Percentiles rank a stretch among this genome's conserved stretches.
Evolutionary conservation across 805 yeast genomes (phyloP).

Genomic region (Millerozyma miso): DNA sequence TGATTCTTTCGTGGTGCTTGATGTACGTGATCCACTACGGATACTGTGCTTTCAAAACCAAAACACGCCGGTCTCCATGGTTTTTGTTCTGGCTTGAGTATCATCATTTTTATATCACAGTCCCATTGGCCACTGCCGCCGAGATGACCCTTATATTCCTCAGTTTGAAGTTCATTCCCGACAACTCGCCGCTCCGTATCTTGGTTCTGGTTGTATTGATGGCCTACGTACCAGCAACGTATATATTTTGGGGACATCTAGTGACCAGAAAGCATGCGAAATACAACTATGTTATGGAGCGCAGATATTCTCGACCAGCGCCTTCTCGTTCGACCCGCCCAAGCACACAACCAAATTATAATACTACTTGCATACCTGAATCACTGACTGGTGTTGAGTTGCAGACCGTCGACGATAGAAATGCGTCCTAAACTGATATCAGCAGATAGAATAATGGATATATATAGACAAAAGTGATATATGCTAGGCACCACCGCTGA

Average conservation of each 20-base stretch:
- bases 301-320: not conserved
- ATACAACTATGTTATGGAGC: constrained; percentile 16
- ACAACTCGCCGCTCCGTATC: constrained; percentile 21
- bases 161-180: constrained; percentile 28
- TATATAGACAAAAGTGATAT: too few species aligned
- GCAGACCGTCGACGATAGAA: too few species aligned
- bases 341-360: not conserved
- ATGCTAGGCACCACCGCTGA: too few species aligned
- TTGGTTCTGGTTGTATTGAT: constrained; percentile 23
- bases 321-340: not conserved
- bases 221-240: constrained; percentile 33
- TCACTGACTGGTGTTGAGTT: not conserved
- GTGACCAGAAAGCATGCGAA: constrained; percentile 13
- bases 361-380: not conserved
- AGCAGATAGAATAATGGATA: too few species aligned
- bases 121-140: constrained; percentile 28
- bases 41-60: constrained; percentile 33
- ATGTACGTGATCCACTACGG: constrained; percentile 27
- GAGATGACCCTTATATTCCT: constrained; percentile 35
- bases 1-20: constrained; percentile 35
- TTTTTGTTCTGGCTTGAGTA: constrained; percentile 35
- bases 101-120: constrained; percentile 29
- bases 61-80: constrained; percentile 31
- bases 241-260: constrained; percentile 31
- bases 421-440: too few species aligned